Evolutionary conservation across 108 stramenopile species (phyloP).

Genomic region (Parietichytrium sp.): DNA sequence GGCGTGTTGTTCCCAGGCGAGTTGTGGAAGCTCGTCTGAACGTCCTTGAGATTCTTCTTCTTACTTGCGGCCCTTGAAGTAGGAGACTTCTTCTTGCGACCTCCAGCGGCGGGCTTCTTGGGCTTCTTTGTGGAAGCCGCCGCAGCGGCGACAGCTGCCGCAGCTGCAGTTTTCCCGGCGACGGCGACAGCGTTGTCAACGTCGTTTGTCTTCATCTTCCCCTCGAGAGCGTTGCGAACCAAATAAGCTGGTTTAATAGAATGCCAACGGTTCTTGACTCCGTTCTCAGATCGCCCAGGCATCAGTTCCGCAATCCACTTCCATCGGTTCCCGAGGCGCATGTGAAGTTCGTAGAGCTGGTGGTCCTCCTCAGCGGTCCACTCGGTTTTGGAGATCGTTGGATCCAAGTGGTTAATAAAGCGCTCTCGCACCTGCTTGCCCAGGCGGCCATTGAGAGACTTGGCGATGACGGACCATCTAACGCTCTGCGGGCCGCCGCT

Average conservation of each 20-base stretch:
- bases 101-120: neutral
- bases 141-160: conserved; percentile 13
- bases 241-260: conserved; percentile 22
- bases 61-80: neutral
- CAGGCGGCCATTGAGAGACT: conserved; percentile 84
- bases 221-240: neutral
- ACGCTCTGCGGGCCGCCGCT: conserved; percentile 63
- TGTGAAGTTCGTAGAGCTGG: conserved; percentile 74
- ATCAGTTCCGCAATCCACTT: conserved; percentile 84
- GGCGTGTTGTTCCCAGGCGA: neutral
- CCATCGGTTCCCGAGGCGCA: conserved; percentile 83
- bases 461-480: conserved; percentile 85
- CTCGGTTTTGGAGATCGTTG: conserved; percentile 85
- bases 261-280: conserved; percentile 38
- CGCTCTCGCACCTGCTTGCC: conserved; percentile 98
- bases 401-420: conserved; percentile 96
- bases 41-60: neutral
- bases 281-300: conserved; percentile 57
- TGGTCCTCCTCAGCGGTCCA: conserved; percentile 90
- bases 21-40: neutral
- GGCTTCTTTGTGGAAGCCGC: neutral
- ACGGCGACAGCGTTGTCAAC: neutral
- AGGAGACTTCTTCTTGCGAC: neutral
- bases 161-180: neutral
- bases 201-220: neutral